Evolutionary conservation across 2,329 filamentous ascomycete genomes (phyloP).

Genomic region (Epicoccum sorghinum): DNA sequence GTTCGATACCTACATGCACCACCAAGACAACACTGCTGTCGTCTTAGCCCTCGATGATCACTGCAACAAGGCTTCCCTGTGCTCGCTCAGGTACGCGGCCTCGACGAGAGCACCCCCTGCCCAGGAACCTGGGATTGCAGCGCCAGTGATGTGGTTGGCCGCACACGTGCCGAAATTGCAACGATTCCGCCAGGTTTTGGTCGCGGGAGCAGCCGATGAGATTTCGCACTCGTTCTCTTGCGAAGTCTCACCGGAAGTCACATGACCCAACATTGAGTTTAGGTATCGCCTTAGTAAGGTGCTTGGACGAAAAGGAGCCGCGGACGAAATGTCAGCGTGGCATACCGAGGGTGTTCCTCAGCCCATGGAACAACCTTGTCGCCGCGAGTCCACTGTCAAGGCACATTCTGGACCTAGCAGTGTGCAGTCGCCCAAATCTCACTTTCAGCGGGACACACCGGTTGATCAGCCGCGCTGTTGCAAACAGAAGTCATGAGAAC

Average conservation of each 20-base stretch:
- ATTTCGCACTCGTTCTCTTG: slow-evolving; percentile 8
- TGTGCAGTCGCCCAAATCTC: slow-evolving; percentile 16
- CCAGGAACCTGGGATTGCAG: slow-evolving; percentile 33
- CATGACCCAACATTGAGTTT: background rate
- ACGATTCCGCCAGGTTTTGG: slow-evolving; percentile 25
- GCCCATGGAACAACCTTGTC: slow-evolving; percentile 14
- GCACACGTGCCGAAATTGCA: slow-evolving; percentile 19
- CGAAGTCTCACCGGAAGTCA: background rate
- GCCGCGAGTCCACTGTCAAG: background rate
- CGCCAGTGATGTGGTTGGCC: slow-evolving; percentile 30
- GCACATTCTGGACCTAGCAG: slow-evolving; percentile 10
- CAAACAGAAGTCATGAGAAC: slow-evolving; percentile 23
- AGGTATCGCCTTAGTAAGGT: background rate
- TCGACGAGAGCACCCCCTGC: slow-evolving; percentile 30
- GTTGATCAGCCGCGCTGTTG: slow-evolving; percentile 23
- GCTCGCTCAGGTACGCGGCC: slow-evolving; percentile 36
- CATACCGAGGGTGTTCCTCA: background rate
- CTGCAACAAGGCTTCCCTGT: slow-evolving; percentile 22
- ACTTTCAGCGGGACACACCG: slow-evolving; percentile 13
- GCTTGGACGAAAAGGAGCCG: background rate
- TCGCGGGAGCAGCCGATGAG: slow-evolving; percentile 38
- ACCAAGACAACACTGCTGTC: slow-evolving; percentile 6
- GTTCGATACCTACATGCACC: slow-evolving; percentile 2
- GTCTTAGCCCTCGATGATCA: slow-evolving; percentile 26
- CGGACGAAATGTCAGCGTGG: background rate